Percentiles rank a stretch among this genome's conserved stretches.
phyloP scores from a whole-genome alignment of 148 eudicot genomes.

The Nepenthes gracilis region DNA sequence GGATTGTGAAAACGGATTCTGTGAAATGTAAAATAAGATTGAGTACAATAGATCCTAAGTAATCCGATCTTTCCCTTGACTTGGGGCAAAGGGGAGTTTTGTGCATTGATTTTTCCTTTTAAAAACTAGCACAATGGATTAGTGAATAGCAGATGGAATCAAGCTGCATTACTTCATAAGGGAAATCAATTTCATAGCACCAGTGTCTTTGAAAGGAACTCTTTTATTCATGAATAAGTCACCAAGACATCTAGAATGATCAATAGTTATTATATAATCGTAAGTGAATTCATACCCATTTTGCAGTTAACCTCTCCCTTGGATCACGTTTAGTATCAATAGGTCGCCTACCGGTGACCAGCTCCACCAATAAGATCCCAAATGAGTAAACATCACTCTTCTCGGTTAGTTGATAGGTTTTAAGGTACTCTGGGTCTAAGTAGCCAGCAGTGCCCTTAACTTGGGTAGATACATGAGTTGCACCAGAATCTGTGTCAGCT shows the following conservation, averaged over 20 bases:
- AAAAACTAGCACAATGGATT: no score
- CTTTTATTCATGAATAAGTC: neutral
- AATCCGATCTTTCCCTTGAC: no score
- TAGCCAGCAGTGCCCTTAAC: constrained; percentile 97
- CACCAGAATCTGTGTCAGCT: constrained; percentile 50
- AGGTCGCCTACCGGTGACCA: constrained; percentile 87
- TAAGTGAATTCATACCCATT: constrained; percentile 45
- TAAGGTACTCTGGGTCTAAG: constrained; percentile 85
- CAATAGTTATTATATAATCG: neutral
- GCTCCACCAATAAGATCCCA: constrained; percentile 79
- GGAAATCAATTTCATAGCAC: neutral
- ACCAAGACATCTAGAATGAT: neutral
- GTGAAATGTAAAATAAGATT: neutral
- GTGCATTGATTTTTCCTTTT: no score
- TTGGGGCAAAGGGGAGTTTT: no score
- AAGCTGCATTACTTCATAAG: no score
- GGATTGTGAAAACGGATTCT: neutral
- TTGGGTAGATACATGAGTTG: constrained; percentile 80
- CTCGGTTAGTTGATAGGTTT: constrained; percentile 75
- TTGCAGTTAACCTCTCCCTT: constrained; percentile 58
- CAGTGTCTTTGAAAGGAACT: neutral
- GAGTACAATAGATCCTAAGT: neutral
- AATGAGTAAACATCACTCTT: constrained; percentile 95
- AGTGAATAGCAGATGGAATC: no score
- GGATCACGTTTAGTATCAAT: constrained; percentile 48